Base-by-base conservation (phyloP, 345 rosid species). In the Eucalyptus tenuipes region DNA sequence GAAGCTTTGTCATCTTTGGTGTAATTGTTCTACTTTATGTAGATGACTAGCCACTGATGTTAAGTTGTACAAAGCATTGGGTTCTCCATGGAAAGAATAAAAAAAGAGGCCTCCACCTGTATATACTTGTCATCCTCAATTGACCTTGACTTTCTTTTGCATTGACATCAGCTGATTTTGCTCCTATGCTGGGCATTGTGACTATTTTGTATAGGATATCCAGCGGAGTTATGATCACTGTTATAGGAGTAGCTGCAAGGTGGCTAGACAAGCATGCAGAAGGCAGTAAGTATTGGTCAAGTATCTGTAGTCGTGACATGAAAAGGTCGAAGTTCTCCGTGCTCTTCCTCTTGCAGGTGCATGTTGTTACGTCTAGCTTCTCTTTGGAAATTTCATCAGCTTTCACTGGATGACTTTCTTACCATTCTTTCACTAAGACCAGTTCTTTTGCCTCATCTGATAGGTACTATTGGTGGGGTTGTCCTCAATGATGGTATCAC, bases 391-490 rank as follows among this genome's bases (percentile, higher is more conserved):
- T 87, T 61, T 55, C 42, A 42, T 71, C 82, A 71, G 82, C 12
- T 71, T 71, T 37, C 45, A 71, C 25, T 18, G 82, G 82, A 37
- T 71, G 82, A 71, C 42, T 10, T 71, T 71, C 45, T 37, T 71
- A 71, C 45, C 45, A 37, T 71, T 71, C 45, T 71, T 71, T 37
- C 45, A 37, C 82, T 71, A 87, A 55, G 57, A 12, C 45, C 79
- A 64, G 16, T 80, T 64, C 50, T 42, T 37, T 53, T 57, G n/a
- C 57, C 27, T 68, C 14, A 37, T 47, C 13, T 86, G 53, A 82
- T 92, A 97, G 99, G 94, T 90, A 71, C 61, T 96, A 87, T 93
- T 97, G 94, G 98, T 97, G 88, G 99, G 96, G 87, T 90, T 93
- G 84, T 93, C 99, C 17, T 95, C 97, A 4, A 86, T 92, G 49